phyloP scores from a whole-genome alignment of 805 yeast genomes.

The Hanseniaspora meyeri region DNA sequence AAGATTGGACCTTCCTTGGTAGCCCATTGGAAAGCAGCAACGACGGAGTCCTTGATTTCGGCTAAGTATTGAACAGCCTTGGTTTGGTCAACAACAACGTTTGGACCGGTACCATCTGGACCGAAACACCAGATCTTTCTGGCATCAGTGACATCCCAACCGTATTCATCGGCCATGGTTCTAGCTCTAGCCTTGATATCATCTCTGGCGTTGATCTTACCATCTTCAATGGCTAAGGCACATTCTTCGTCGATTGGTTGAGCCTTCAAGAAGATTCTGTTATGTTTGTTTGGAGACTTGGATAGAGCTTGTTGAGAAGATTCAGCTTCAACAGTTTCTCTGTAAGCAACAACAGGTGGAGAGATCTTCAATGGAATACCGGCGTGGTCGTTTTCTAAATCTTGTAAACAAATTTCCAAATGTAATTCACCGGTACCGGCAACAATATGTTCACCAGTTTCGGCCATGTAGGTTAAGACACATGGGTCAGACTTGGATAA shows the following conservation, averaged over 20 bases:
- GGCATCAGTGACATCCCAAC: slow-evolving; percentile 99
- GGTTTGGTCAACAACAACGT: slow-evolving; percentile 97
- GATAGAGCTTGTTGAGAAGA: slow-evolving; percentile 94
- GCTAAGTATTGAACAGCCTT: slow-evolving; percentile 98
- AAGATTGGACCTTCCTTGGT: slow-evolving; percentile 98
- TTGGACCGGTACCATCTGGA: slow-evolving; percentile 99
- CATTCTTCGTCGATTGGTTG: slow-evolving; percentile 92
- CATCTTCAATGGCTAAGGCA: slow-evolving; percentile 79
- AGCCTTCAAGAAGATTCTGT: slow-evolving; percentile 98
- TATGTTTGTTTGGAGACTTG: slow-evolving; percentile 99
- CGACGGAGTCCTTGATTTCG: slow-evolving; percentile 99
- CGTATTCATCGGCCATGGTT: slow-evolving; percentile 95
- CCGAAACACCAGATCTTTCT: slow-evolving; percentile 99
- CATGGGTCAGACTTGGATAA: slow-evolving; percentile 99
- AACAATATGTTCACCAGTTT: slow-evolving; percentile 98
- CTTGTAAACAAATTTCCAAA: slow-evolving; percentile 92
- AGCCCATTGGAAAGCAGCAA: slow-evolving; percentile 99
- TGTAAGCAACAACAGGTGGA: slow-evolving; percentile 96
- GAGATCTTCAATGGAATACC: slow-evolving; percentile 97
- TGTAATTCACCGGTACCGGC: slow-evolving; percentile 99
- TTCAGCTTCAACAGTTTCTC: slow-evolving; percentile 92
- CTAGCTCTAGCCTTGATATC: slow-evolving; percentile 99
- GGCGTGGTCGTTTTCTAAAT: slow-evolving; percentile 97
- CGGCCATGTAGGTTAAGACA: slow-evolving; percentile 76
- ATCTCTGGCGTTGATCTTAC: slow-evolving; percentile 87